Evolutionary conservation across 108 stramenopile species (phyloP).

Genomic region (Nitzschia putrida): DNA sequence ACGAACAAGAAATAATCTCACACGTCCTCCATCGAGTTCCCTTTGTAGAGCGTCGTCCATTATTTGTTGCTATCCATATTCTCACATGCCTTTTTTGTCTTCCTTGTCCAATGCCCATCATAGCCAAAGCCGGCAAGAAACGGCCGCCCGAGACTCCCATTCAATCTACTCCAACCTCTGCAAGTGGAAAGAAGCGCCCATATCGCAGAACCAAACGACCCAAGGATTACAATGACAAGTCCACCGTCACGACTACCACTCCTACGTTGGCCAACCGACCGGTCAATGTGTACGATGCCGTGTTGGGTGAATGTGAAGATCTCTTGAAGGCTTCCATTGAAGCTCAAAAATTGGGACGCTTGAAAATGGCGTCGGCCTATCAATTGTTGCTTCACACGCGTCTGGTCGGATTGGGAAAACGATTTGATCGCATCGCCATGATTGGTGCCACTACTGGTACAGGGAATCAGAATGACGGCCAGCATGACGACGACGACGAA

Average conservation of each 20-base stretch:
- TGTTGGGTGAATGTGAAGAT: constrained; percentile 75
- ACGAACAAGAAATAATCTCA: too few relatives aligned
- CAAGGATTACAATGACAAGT: constrained; percentile 44
- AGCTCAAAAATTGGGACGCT: constrained; percentile 73
- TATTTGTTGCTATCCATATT: neutral
- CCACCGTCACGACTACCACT: constrained; percentile 50
- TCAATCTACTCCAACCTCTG: too few relatives aligned
- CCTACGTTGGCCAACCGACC: constrained; percentile 26
- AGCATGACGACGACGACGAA: constrained; percentile 5
- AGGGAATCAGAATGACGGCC: neutral
- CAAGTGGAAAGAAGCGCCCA: constrained; percentile 30
- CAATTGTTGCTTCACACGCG: constrained; percentile 74
- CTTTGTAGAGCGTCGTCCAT: too few relatives aligned
- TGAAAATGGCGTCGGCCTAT: constrained; percentile 73
- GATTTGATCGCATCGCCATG: constrained; percentile 59
- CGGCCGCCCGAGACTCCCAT: neutral
- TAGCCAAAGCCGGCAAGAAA: neutral
- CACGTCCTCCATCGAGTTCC: too few relatives aligned
- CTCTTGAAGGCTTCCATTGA: constrained; percentile 71
- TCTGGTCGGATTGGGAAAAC: constrained; percentile 77
- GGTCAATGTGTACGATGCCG: constrained; percentile 65
- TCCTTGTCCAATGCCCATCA: neutral
- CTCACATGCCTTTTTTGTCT: neutral
- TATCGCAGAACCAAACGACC: constrained; percentile 53
- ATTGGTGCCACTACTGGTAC: too few relatives aligned